Evolutionary conservation across 768 basidiomycete genomes (phyloP), one percentile per base, ranked within the genome.

Genomic region (Hygrocybe coccinea): DNA sequence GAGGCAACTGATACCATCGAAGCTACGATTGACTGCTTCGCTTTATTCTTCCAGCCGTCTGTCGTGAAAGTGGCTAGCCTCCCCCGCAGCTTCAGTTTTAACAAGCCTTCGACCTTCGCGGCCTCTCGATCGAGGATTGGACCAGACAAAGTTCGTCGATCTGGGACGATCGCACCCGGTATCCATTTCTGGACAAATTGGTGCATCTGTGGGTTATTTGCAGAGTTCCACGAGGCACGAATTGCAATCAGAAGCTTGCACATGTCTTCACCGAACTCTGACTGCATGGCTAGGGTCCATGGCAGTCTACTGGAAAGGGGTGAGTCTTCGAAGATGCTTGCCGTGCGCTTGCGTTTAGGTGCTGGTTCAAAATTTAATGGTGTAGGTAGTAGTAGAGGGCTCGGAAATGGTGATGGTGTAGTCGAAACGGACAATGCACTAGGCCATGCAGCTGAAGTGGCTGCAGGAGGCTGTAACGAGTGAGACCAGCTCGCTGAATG

Each of bases 121-220:
- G 38, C 38, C 38, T 39, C 38, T 11, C 19, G 38, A 19, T 39
- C 38, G 19, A 74, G 57, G 22, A 73, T 45, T n/a, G 50, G 57
- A 33, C 43, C 22, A 12, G 65, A 65, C 5, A 74, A 53, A 10
- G 63, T 57, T 33, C 62, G 61, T n/a, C 61, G 52, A 0, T 62
- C 67, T 0, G 65, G 67, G 15, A 59, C 49, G 15, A 24, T 35
- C 0, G 67, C 72, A 2, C 22, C 36, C 6, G 73, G 70, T n/a
- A 74, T 46, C 52, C 73, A 73, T 4, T 63, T 59, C 22, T 68
- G 54, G 45, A 63, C 65, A 49, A 76, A 63, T 1, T 38, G 19
- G 41, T 70, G 54, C 51, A 63, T 70, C 36, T 71, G 69, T 1
- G 67, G 66, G 59, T 74, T 74, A 17, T 71, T 36, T 56, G 51